Conservation (phyloP, 2,329 filamentous ascomycete genomes). For the Ustilaginoidea virens region DNA sequence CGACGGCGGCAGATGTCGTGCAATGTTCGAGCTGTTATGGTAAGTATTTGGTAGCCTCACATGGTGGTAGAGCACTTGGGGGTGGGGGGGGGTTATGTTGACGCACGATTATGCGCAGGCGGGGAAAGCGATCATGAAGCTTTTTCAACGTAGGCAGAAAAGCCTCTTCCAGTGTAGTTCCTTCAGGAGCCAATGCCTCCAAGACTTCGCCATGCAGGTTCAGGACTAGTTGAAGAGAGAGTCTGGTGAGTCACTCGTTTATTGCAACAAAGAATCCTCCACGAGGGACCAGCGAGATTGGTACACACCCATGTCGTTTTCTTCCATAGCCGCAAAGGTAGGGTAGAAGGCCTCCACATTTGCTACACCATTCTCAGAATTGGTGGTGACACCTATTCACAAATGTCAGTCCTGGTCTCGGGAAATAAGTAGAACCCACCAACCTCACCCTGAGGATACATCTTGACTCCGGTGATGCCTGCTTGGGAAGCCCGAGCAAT, state of each 20-base stretch:
- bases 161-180: conserved; percentile 27
- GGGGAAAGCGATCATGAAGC: conserved; percentile 62
- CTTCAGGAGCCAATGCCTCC: conserved; percentile 29
- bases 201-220: conserved; percentile 89
- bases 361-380: conserved; percentile 49
- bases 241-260: background rate
- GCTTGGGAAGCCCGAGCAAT: conserved; percentile 59
- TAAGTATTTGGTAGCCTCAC: background rate
- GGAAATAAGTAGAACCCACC: background rate
- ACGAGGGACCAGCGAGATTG: background rate
- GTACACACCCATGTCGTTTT: conserved; percentile 41
- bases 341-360: conserved; percentile 57
- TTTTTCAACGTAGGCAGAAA: conserved; percentile 70
- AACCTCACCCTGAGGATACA: conserved; percentile 36
- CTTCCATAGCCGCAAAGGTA: conserved; percentile 82
- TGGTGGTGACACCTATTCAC: conserved; percentile 40
- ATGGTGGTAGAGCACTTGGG: background rate
- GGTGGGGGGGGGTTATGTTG: background rate
- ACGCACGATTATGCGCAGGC: conserved; percentile 37
- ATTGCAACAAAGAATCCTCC: background rate
- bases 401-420: background rate
- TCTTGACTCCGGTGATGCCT: conserved; percentile 58
- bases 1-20: conserved; percentile 67
- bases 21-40: conserved; percentile 55
- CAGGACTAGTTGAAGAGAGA: conserved; percentile 32